Conservation (phyloP, 176 grass and related monocot genomes). For the Pontederia paniculata region DNA sequence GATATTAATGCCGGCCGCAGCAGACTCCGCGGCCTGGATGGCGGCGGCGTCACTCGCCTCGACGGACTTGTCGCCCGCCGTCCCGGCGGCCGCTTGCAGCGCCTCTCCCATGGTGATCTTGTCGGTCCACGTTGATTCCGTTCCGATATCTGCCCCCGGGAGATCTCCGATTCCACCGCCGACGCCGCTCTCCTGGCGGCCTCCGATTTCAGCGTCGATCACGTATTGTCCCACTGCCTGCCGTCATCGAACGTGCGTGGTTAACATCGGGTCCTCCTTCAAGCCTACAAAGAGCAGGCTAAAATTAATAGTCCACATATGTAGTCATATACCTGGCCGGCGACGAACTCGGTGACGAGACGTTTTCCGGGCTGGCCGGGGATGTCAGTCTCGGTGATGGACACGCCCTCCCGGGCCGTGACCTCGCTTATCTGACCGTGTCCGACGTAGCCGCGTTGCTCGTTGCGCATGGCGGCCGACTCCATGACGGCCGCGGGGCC, state of each 20-base stretch:
- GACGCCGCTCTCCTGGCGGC: background rate
- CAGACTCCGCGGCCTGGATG: constrained; percentile 48
- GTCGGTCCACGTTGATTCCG: background rate
- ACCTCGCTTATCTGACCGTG: constrained; percentile 40
- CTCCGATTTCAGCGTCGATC: background rate
- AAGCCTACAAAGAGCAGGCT: background rate
- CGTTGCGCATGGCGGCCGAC: constrained; percentile 41
- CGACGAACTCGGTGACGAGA: constrained; percentile 63
- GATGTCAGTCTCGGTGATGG: constrained; percentile 36
- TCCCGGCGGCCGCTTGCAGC: constrained; percentile 34
- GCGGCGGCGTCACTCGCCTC: constrained; percentile 66
- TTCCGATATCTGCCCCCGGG: background rate
- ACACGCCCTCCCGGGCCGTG: constrained; percentile 28
- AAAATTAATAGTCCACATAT: too few species aligned
- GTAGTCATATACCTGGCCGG: constrained; percentile 27
- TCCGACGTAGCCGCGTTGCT: constrained; percentile 37
- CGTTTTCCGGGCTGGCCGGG: constrained; percentile 36
- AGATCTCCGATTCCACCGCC: background rate
- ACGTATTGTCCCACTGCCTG: constrained; percentile 32
- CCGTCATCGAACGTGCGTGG: background rate
- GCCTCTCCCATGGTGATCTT: constrained; percentile 66
- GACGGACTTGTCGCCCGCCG: constrained; percentile 25
- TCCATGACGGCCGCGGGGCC: constrained; percentile 52
- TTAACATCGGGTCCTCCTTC: background rate
- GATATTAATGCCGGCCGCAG: constrained; percentile 29